These are phyloP conservation scores for Auriscalpium microsporum DNA, from an alignment of 768 basidiomycete species.

Conservation along the genomic window DNA sequence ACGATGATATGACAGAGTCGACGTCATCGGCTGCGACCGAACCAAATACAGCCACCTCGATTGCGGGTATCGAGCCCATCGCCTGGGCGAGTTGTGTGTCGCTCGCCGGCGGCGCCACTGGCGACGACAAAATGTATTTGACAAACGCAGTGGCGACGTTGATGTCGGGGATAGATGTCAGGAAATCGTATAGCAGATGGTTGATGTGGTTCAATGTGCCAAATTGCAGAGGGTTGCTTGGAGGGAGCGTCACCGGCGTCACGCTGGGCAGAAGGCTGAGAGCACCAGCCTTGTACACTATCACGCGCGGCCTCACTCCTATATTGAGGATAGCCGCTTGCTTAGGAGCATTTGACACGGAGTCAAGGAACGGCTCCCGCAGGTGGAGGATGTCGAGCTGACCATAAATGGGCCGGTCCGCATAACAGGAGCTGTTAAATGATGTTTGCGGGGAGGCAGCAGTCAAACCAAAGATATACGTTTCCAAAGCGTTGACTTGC, in stretches of 20 bases:
- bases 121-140: conserved; percentile 36
- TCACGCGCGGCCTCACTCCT: conserved; percentile 37
- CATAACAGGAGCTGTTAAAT: conserved; percentile 46
- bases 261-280: conserved; percentile 40
- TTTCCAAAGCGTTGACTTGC: conserved; percentile 41
- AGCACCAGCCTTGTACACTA: conserved; percentile 43
- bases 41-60: conserved; percentile 64
- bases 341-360: conserved; percentile 30
- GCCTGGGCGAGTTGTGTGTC: conserved; percentile 32
- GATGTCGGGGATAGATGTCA: conserved; percentile 40
- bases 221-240: conserved; percentile 41
- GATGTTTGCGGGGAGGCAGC: conserved; percentile 20
- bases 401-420: conserved; percentile 54
- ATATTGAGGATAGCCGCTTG: conserved; percentile 43
- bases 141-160: conserved; percentile 40
- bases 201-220: conserved; percentile 46
- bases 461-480: conserved; percentile 42
- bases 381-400: conserved; percentile 48
- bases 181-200: conserved; percentile 51
- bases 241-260: conserved; percentile 24
- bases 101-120: conserved; percentile 33
- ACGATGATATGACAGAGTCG: conserved; percentile 38
- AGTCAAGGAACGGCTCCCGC: conserved; percentile 48
- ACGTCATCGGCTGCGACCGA: conserved; percentile 41
- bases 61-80: conserved; percentile 37